Base-by-base conservation (phyloP, 441 rosid genomes). In the Populus hybrid region DNA sequence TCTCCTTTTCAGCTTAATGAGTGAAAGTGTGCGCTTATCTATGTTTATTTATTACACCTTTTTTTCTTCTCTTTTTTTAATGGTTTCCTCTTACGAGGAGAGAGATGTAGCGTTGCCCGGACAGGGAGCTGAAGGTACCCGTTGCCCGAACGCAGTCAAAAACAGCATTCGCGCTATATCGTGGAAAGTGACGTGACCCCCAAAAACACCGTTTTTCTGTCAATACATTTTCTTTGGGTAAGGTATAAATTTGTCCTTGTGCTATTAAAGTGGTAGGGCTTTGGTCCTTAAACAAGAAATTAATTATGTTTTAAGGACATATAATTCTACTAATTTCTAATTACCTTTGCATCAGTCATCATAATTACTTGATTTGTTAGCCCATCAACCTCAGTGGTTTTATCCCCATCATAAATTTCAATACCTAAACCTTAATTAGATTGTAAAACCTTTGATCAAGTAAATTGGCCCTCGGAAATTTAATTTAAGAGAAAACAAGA, bases 131-230 rank as follows among this genome's bases (percentile, higher is more conserved):
- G 68, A 5, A 14, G 82, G 78, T 87, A 85, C 35, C 93, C 88
- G 89, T 75, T 90, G 84, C 89, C 94, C 91, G 23, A 32, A 32
- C 80, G 86, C 87, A 83, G 89, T 87, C 87, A 88, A 85, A 40
- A 71, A 78, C 24, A 78, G 77, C 75, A 75, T 84, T 82, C 86
- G 75, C 84, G 80, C 84, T 82, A 76, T 70, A 80, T 57, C 57
- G 83, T 82, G 74, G 92, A 87, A 79, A 83, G 85, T 69, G 91
- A 89, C 88, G 81, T 82, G 86, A 86, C 88, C 64, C 79, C 10
- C 57, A 23, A 76, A 21, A 74, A 74, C 72, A 38, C 77, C 81
- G 79, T 70, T 83, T 79, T 73, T 46, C 57, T 46, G 57, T 46
- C 57, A 46, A 12, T 4, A 12, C 18, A 11, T 46, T 3, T 12